Evolutionary conservation across 208 protist genomes (phyloP), one percentile per base, ranked within the genome.

Genomic region (Leishmania guyanensis): DNA sequence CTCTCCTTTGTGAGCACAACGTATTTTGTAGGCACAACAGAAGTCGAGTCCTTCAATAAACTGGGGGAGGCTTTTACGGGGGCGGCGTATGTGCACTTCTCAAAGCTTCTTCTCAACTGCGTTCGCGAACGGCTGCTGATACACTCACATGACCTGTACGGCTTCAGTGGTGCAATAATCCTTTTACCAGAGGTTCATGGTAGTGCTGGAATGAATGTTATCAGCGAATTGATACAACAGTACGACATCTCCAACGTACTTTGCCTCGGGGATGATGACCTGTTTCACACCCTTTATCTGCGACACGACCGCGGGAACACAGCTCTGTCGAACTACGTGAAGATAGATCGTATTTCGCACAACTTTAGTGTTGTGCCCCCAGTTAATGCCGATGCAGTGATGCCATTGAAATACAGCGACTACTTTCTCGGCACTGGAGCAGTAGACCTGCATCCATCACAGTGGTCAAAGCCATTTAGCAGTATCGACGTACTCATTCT

Each of bases 1-100:
- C 85, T 90, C 50, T 89, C 89, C 0, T 82, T 89, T 36, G 80
- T 95, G 20, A 85, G 85, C n/a, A 77, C 93, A 33, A 88, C 86
- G 39, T 96, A 86, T 87, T 97, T 97, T 89, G 88, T 90, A n/a
- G 94, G 94, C 17, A 86, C 86, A 5, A 92, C 88, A 3, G 90
- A 96, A 60, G 74, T 88, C 16, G 90, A 95, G 71, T 75, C 85
- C n/a, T 81, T 85, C 36, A 70, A 65, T 29, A 78, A 73, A 22
- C 69, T 87, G 1, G 87, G 83, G 2, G 91, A 93, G 71, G 79
- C 79, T 56, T 80, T 74, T 33, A 91, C 95, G 86, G 86, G 70
- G 75, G 84, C 87, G 6, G 84, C 90, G 9, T 95, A 93, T 76
- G 86, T 85, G n/a, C 88, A 96, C 75, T 94, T 92, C 82, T 77